A percentile compares a stretch with the other conserved stretches of the same genome.
These are phyloP conservation scores for Dactylellina cionopaga DNA, from an alignment of 2,329 filamentous ascomycete genomes.

Conservation along the genomic window DNA sequence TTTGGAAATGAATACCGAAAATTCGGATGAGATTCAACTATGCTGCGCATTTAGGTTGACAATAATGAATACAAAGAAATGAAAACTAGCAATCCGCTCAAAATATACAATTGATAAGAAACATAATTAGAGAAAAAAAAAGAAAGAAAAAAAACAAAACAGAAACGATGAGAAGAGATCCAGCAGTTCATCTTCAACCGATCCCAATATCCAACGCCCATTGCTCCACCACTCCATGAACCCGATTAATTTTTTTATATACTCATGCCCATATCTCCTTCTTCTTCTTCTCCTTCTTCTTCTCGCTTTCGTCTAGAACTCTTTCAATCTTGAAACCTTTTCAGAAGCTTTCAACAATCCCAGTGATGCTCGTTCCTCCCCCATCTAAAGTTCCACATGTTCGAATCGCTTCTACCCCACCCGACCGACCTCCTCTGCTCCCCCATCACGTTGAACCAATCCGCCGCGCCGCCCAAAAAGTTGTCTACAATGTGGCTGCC, in stretches of 20 bases:
- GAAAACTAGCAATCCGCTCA: not conserved
- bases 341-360: constrained; percentile 19
- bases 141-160: not conserved
- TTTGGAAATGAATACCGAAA: not conserved
- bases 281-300: not conserved
- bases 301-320: not conserved
- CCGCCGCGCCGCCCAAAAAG: constrained; percentile 29
- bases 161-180: not conserved
- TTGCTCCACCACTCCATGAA: constrained; percentile 28
- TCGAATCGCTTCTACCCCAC: constrained; percentile 18
- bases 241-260: not conserved
- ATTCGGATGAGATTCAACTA: too few relatives aligned
- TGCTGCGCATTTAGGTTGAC: too few relatives aligned
- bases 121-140: not conserved
- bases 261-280: not conserved
- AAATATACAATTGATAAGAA: not conserved
- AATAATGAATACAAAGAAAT: not conserved
- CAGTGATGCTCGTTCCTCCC: constrained; percentile 23
- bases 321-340: not conserved
- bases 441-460: constrained; percentile 31
- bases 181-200: constrained; percentile 7
- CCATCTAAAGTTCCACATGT: constrained; percentile 43
- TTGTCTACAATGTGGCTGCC: constrained; percentile 32
- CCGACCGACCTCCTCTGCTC: constrained; percentile 37
- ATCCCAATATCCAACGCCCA: constrained; percentile 30